Base-by-base conservation (phyloP, 192 early-diverging fungal species). In the Ramicandelaber brevisporus region DNA sequence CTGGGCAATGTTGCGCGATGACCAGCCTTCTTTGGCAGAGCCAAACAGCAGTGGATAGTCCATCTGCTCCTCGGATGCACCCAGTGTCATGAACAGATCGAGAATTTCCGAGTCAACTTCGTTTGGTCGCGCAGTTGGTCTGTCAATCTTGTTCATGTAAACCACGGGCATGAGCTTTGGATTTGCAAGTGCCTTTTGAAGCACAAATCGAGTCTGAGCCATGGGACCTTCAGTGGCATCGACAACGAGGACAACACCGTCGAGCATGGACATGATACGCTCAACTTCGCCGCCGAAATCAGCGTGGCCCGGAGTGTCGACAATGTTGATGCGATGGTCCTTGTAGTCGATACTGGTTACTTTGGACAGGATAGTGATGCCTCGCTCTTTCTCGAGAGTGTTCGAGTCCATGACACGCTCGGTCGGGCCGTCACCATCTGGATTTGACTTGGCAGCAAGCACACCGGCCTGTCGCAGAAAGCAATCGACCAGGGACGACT, bases 361-460 rank as follows among this genome's bases (percentile, higher is more conserved):
- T 39, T 83, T 83, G 22, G 68, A 72, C 27, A 83, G 60, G 45
- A 83, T 83, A 17, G 79, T 83, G 47, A 83, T 83, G n/a, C 79
- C 79, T 31, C 79, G 65, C 55, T 83, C 79, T 41, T 64, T 66
- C 31, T 83, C 79, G 23, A 83, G 43, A 12, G 61, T 60, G 42
- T 83, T 78, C 7, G 73, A 65, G 58, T 83, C 79, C 79, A 83
- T 83, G 8, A 82, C 72, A 5, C 78, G 65, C 34, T 65, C 58
- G 14, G 43, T 53, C 33, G 55, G 59, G 14, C 55, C 45, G n/a
- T n/a, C n/a, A n/a, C n/a, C n/a, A n/a, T n/a, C n/a, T n/a, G n/a
- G n/a, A n/a, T n/a, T n/a, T n/a, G n/a, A n/a, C 34, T 38, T 42
- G 21, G 46, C 37, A 0, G 57, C 52, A 29, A 67, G 43, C 26